Evolutionary conservation across 2,329 filamentous ascomycete species (phyloP), one percentile per base, ranked within the genome.

Genomic region (Alternaria atra): DNA sequence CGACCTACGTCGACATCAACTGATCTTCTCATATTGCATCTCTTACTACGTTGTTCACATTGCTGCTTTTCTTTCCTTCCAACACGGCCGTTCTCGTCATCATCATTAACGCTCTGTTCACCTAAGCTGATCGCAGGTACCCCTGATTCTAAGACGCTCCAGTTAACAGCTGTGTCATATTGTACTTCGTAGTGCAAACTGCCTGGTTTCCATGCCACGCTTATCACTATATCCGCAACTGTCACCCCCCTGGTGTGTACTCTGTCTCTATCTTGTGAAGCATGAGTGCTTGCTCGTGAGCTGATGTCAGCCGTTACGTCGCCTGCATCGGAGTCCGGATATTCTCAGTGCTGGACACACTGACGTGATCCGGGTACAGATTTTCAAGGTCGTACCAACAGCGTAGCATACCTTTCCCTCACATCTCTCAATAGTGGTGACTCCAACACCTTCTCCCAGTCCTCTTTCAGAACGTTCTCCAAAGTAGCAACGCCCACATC

Each of bases 401-500:
- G 9, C 5, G 23, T 25, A 5, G 27, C 17, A 59, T 60, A 68
- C 23, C 37, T 42, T 17, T 52, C 52, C 13, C 48, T 67, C 40
- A 71, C 55, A 27, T 46, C 67, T 6, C 34, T 34, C 9, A 70
- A 59, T 32, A 69, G 29, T 40, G 61, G 39, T 10, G 61, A 67
- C 12, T 13, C 30, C n/a, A 61, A 47, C 34, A 77, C 27, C 27
- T 8, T 32, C 27, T 72, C 68, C 72, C 70, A 76, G 17, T 73
- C 57, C 1, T 51, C 58, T 3, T 63, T 59, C 2, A 72, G 32
- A 1, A 62, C 66, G 8, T 53, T 53, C 42, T 61, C 51, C 35
- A 76, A 32, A 1, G 72, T 60, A 1, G 5, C 13, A 20, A 69
- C 61, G 1, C 70, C 72, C n/a, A 74, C 56, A 51, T 67, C 63